Evolutionary conservation across 192 early-diverging fungal species (phyloP), one percentile per base, ranked within the genome.

Genomic region (Paraglomus occultum): DNA sequence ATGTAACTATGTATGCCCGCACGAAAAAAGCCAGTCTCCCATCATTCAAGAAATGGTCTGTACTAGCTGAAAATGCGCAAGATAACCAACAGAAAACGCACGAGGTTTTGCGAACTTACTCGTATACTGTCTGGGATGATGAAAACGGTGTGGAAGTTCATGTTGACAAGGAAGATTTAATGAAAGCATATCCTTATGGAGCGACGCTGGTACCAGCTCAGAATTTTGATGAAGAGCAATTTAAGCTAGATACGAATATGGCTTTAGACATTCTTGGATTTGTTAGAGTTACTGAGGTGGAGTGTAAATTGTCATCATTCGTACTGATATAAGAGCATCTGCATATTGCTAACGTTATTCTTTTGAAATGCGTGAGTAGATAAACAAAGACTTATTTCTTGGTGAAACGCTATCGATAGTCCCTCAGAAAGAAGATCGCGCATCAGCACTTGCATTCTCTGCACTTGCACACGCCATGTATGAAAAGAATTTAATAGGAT

Each of bases 161-260:
- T 8, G 77, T 76, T 0, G 51, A 70, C 42, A 76, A 78, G 58
- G 78, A 84, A 18, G 85, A 87, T 50, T 74, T 90, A 0, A 80
- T 89, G 22, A 79, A 78, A 46, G 90, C 85, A 1, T 91, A 91
- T 73, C 76, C 75, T 52, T 90, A 86, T 65, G 90, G 91, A 57
- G 89, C 87, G 63, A 85, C 82, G 5, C 71, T 88, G 10, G 81
- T 92, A 8, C 88, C 85, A 9, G 82, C 90, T 43, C 76, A 76
- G 22, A 75, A 75, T 0, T 82, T 82, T 51, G 89, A 92, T 78
- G 77, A 86, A 55, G 82, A 84, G 15, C 79, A 82, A 6, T 79
- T 86, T 64, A 86, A 85, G 65, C 62, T 90, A 8, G 8, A 73
- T 8, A 88, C 88, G 3, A 66, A 23, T 11, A 85, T 86, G 63